Percentiles rank a stretch among this genome's conserved stretches.
phyloP scores from a whole-genome alignment of 352 stramenopile species.

The Globisporangium radiosum region DNA sequence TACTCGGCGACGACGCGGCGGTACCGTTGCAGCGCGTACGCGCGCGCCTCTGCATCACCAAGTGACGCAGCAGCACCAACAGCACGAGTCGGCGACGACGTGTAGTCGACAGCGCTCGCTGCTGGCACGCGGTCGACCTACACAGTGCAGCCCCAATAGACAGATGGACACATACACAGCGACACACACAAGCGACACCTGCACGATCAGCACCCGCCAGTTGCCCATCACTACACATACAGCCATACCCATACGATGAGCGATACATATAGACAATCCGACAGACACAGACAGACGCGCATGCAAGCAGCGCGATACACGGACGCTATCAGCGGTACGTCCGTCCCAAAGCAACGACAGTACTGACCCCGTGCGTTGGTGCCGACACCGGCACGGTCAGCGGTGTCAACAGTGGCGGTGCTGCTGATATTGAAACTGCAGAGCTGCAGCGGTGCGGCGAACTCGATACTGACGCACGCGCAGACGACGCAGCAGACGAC shows the following conservation, averaged over 20 bases:
- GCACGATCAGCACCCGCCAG: neutral
- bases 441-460: neutral
- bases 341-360: neutral
- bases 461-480: constrained; percentile 7
- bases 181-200: neutral
- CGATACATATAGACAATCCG: too few relatives aligned
- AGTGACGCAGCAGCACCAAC: too few relatives aligned
- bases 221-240: too few relatives aligned
- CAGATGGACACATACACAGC: neutral
- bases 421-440: neutral
- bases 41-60: too few relatives aligned
- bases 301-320: too few relatives aligned
- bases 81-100: too few relatives aligned
- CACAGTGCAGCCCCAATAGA: neutral
- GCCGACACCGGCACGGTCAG: neutral
- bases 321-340: too few relatives aligned
- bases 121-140: too few relatives aligned
- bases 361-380: constrained; percentile 10
- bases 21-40: too few relatives aligned
- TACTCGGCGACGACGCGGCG: neutral
- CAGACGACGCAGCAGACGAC: neutral
- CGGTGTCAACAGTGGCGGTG: neutral
- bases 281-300: too few relatives aligned
- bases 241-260: too few relatives aligned
- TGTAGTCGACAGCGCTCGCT: too few relatives aligned